A percentile compares a stretch with the other conserved stretches of the same genome.
Conservation (phyloP, 805 yeast species). For the Candida montana region DNA sequence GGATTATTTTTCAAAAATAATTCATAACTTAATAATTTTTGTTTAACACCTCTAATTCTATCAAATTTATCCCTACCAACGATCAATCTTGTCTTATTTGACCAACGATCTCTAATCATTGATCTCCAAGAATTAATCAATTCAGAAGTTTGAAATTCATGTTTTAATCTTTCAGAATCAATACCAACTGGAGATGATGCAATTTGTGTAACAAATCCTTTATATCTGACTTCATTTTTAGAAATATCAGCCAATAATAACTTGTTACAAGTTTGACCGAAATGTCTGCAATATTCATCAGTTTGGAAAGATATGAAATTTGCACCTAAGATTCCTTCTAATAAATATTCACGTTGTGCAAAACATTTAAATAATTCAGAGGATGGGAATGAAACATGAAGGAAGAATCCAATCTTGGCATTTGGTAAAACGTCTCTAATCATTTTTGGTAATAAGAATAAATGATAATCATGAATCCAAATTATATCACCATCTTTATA, state of each 20-base stretch:
- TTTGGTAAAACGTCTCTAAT: constrained; percentile 67
- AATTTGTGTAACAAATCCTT: constrained; percentile 52
- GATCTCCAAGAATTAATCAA: constrained; percentile 61
- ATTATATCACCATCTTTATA: constrained; percentile 74
- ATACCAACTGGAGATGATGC: constrained; percentile 73
- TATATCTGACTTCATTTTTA: constrained; percentile 53
- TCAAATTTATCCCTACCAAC: constrained; percentile 89
- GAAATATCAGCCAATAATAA: constrained; percentile 79
- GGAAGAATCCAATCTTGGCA: constrained; percentile 86
- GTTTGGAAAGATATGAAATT: constrained; percentile 87
- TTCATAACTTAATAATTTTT: constrained; percentile 84
- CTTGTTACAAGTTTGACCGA: constrained; percentile 83
- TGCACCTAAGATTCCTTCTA: constrained; percentile 85
- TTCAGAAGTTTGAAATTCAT: constrained; percentile 36
- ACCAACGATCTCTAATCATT: constrained; percentile 77
- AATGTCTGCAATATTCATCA: constrained; percentile 89
- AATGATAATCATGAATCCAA: constrained; percentile 94
- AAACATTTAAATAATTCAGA: constrained; percentile 92
- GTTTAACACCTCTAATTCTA: constrained; percentile 80
- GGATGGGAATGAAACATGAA: constrained; percentile 93
- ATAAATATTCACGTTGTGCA: constrained; percentile 74
- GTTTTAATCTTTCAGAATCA: constrained; percentile 54
- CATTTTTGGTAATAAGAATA: constrained; percentile 82
- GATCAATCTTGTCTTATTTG: constrained; percentile 51
- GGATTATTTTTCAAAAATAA: constrained; percentile 69